Base-by-base conservation (phyloP, 1,284 basidiomycete species). In the Mycena sp. region DNA sequence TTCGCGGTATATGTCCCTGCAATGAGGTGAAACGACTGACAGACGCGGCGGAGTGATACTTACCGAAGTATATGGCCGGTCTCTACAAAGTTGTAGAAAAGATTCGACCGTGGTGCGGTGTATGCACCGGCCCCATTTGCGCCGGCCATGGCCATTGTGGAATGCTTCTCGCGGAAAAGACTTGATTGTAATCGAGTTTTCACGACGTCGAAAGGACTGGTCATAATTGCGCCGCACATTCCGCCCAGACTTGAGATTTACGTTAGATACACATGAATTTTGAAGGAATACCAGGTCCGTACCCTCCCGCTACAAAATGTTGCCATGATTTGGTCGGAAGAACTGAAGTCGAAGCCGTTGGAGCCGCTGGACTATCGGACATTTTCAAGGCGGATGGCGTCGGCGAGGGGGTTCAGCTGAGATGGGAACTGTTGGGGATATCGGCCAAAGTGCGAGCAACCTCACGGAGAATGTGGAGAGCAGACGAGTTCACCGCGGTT, bases 151-250 rank as follows among this genome's bases (percentile, higher is more conserved):
- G 65, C 50, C 30, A 67, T 35, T 6, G 82, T 79, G 6, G 80
- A 68, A 49, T 83, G 83, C 63, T 86, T 87, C 70, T 89, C 85
- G 49, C 83, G 83, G 76, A 96, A 98, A 40, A 98, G 80, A 77
- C 92, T 91, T 0, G 95, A 98, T 78, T 99, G 97, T 11, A 99
- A 82, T 4, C 97, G 90, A 28, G 98, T 99, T 80, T 99, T 99
- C 70, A 99, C 96, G 28, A 99, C 95, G 77, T 99, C 97, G 70
- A 99, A 96, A 0, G 97, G 97, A 37, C 95, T 95, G 0, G 97
- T 99, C 10, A 99, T 91, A 68, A 98, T 93, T 11, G 96, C 96
- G 45, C 97, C 98, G 73, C 95, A 95, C 96, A 99, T 98, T 25
- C 97, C 97, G 19, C 97, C 98, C 11, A 97, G 81, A 29, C 96